These are phyloP conservation scores for Monosporascus cannonballus DNA, from an alignment of 2,329 filamentous ascomycete genomes.

Conservation along the genomic window DNA sequence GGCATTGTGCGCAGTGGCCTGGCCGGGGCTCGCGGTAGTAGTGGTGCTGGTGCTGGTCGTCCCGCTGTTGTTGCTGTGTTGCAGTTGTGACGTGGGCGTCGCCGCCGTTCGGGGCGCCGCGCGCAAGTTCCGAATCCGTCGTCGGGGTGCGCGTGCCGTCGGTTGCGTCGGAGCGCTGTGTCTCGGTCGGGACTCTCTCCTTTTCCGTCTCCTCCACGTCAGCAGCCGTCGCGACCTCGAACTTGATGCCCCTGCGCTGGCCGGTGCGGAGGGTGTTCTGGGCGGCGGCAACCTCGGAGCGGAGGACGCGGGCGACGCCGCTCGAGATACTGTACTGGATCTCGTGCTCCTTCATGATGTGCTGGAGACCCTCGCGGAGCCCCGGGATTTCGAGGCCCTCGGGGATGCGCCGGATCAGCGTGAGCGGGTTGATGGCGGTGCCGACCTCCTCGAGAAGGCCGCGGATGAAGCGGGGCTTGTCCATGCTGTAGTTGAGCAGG, in stretches of 20 bases:
- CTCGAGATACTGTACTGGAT: constrained; percentile 89
- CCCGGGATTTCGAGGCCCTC: constrained; percentile 91
- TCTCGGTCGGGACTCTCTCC: constrained; percentile 5
- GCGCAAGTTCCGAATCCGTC: constrained; percentile 5
- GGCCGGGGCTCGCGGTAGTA: constrained; percentile 32
- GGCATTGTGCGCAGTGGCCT: constrained; percentile 55
- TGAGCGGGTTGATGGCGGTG: constrained; percentile 87
- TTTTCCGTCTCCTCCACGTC: constrained; percentile 35
- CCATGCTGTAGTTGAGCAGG: constrained; percentile 91
- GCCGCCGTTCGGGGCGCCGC: constrained; percentile 3
- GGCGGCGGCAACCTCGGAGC: constrained; percentile 78
- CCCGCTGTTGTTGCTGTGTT: no score
- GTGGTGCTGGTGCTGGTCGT: constrained; percentile 22
- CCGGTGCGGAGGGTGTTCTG: constrained; percentile 77
- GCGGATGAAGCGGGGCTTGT: constrained; percentile 91
- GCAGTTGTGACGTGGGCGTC: background rate
- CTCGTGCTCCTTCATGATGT: constrained; percentile 93
- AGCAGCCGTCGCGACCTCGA: constrained; percentile 56
- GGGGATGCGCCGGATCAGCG: constrained; percentile 82
- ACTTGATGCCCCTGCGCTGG: constrained; percentile 81
- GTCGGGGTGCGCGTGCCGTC: constrained; percentile 17
- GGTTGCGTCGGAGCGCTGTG: constrained; percentile 15
- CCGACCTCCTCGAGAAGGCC: constrained; percentile 90
- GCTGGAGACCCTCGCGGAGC: constrained; percentile 76
- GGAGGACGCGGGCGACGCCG: constrained; percentile 79